Base-by-base conservation (phyloP, 345 rosid genomes). In the Populus nigra region DNA sequence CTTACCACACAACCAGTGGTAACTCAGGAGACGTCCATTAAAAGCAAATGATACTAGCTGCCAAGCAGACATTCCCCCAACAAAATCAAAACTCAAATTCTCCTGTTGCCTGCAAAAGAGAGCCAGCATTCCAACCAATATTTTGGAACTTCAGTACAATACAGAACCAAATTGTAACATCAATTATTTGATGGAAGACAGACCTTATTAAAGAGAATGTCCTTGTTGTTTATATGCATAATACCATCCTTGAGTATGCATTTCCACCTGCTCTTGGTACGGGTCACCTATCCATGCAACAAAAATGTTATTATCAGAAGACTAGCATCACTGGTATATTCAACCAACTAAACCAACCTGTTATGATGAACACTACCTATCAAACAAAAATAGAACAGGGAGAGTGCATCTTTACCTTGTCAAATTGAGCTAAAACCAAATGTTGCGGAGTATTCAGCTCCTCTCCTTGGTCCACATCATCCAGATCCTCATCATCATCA, bases 261-360 rank as follows among this genome's bases (percentile, higher is more conserved):
- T 81, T 96, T 96, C 99, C 99, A 96, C 82, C 74, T 84, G 93
- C 94, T 96, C 88, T 96, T 96, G 59, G 98, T 90, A 35, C 99
- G 98, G 73, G 94, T 91, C 78, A 96, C 99, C 99, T 96, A 70
- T 49, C 76, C 55, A 68, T 67, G 74, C 79, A 76, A 70, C 65
- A 25, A 55, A 11, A 82, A 35, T n/a, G 8, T 65, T 29, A 10
- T 7, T 25, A 10, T 41, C 23, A 47, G 23, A 27, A 65, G 68
- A 10, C 27, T 8, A 8, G n/a, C 71, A 65, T 75, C 25, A 31
- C 9, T 67, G 23, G 17, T 10, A 67, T 31, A n/a, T n/a, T 33
- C 59, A 39, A 17, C 16, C 17, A 27, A 63, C 72, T 25, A 45
- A 29, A 68, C 27, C 57, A 43, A 3, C 63, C 18, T 31, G 41